A percentile compares a stretch with the other conserved stretches of the same genome.
phyloP scores from a whole-genome alignment of 163 green algal genomes.

The Smithsoniella earleae region DNA sequence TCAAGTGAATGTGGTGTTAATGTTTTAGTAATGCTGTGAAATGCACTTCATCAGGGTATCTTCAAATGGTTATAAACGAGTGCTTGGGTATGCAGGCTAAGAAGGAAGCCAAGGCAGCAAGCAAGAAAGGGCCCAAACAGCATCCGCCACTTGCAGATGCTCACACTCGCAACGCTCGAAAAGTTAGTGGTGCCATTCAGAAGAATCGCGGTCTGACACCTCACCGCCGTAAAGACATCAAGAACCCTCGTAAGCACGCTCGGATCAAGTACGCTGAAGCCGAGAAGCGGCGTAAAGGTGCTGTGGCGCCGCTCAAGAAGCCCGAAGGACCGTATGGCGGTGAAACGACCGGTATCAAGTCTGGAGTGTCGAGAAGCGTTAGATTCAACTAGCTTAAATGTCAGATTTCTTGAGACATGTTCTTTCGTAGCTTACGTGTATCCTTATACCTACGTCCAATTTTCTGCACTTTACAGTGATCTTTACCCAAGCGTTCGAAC shows the following conservation, averaged over 20 bases:
- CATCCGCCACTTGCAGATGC: constrained; percentile 53
- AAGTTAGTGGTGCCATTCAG: constrained; percentile 69
- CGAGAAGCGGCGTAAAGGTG: constrained; percentile 66
- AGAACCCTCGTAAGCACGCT: constrained; percentile 87
- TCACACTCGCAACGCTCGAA: constrained; percentile 34
- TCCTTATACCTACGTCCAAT: too few relatives aligned
- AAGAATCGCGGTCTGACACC: constrained; percentile 94
- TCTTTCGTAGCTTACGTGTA: too few relatives aligned
- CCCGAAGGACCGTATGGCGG: constrained; percentile 63
- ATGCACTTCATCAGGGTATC: neutral
- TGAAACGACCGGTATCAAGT: constrained; percentile 92
- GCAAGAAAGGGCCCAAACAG: constrained; percentile 40
- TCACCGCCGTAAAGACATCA: constrained; percentile 77
- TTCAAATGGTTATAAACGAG: too few relatives aligned
- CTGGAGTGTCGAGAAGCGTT: too few relatives aligned
- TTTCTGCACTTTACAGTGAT: too few relatives aligned
- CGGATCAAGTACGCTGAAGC: constrained; percentile 74
- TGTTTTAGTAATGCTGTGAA: too few relatives aligned
- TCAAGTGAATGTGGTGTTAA: too few relatives aligned
- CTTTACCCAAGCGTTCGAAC: too few relatives aligned
- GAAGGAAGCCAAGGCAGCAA: constrained; percentile 48
- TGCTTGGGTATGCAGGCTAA: constrained; percentile 41
- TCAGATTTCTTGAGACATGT: too few relatives aligned
- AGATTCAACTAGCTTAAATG: too few relatives aligned
- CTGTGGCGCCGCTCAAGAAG: constrained; percentile 54